phyloP scores from a whole-genome alignment of 495 filamentous ascomycete genomes.

The Neurospora terricola region DNA sequence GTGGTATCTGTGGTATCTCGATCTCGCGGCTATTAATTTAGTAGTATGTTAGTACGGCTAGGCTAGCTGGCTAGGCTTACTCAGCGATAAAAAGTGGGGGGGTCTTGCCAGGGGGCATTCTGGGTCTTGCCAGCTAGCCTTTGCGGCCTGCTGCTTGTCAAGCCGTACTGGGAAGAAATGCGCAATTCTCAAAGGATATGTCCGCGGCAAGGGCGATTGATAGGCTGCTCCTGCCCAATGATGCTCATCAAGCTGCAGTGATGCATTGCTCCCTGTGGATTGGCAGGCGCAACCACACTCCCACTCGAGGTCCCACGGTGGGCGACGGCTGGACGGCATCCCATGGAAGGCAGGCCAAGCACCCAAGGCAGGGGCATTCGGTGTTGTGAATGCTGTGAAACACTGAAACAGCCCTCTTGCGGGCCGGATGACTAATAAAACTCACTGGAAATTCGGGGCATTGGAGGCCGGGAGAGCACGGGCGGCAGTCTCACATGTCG shows the following conservation, averaged over 20 bases:
- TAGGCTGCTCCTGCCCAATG: neutral
- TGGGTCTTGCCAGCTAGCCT: too few relatives aligned
- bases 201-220: neutral
- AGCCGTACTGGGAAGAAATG: neutral
- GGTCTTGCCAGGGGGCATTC: too few relatives aligned
- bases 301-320: neutral
- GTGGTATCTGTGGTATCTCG: too few relatives aligned
- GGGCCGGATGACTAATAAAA: neutral
- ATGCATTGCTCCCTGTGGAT: neutral
- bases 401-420: neutral
- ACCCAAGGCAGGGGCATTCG: neutral
- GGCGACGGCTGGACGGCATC: neutral
- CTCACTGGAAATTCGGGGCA: neutral
- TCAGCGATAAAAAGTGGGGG: too few relatives aligned
- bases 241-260: neutral
- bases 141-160: neutral
- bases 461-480: neutral
- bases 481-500: neutral
- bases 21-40: too few relatives aligned
- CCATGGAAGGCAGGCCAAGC: neutral
- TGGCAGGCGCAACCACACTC: neutral
- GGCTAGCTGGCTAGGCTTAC: too few relatives aligned
- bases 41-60: too few relatives aligned
- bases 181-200: neutral
- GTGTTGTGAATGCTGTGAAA: neutral